phyloP scores from a whole-genome alignment of 805 yeast genomes.

The Vanderwaltozyma polyspora region DNA sequence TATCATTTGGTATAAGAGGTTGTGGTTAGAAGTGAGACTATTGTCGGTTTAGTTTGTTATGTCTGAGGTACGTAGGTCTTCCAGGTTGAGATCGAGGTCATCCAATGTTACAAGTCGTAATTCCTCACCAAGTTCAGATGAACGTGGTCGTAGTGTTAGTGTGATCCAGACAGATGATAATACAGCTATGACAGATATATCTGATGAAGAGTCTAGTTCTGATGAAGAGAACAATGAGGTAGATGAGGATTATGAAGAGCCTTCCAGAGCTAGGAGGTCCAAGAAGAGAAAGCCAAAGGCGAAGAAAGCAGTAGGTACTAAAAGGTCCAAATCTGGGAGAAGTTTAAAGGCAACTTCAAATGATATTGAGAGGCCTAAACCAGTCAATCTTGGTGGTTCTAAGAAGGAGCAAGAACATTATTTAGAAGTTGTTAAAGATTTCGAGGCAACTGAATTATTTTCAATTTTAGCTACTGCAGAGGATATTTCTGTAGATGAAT shows the following conservation, averaged over 20 bases:
- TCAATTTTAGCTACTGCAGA: conserved; percentile 40
- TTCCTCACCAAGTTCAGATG: not conserved
- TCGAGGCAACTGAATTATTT: conserved; percentile 38
- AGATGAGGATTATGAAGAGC: conserved; percentile 21
- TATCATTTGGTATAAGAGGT: no score
- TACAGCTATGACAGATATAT: conserved; percentile 3
- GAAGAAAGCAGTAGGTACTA: no score
- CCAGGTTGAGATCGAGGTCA: conserved; percentile 15
- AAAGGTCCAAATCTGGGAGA: conserved; percentile 4
- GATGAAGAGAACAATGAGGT: conserved; percentile 8
- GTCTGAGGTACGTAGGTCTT: conserved; percentile 30
- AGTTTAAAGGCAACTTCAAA: conserved; percentile 5
- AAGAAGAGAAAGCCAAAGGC: conserved; percentile 8
- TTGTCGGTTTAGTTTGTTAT: no score
- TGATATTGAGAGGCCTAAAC: not conserved
- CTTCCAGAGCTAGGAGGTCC: conserved; percentile 4
- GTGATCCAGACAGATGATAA: conserved; percentile 9
- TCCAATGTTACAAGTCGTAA: conserved; percentile 2
- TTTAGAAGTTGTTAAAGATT: conserved; percentile 32
- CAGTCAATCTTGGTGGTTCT: conserved; percentile 4
- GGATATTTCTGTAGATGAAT: conserved; percentile 38
- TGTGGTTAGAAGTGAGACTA: no score
- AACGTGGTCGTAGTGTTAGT: conserved; percentile 4
- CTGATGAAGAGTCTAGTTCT: conserved; percentile 2
- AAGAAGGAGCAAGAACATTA: conserved; percentile 22